Percentiles rank a stretch among this genome's conserved stretches.
These are phyloP conservation scores for Fraxinus dipetala DNA, from an alignment of 305 asterid genomes.

Conservation along the genomic window DNA sequence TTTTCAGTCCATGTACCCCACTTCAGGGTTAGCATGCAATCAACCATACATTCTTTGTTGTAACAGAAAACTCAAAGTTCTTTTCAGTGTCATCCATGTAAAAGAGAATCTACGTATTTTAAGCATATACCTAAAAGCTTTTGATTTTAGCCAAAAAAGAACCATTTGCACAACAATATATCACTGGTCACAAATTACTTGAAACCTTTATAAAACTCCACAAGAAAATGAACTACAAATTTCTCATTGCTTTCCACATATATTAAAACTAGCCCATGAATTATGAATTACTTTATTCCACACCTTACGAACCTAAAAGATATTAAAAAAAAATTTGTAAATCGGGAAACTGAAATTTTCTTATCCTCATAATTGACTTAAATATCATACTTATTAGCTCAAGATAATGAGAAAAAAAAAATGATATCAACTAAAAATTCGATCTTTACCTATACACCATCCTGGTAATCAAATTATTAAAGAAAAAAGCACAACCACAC, in stretches of 20 bases:
- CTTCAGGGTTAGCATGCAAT: neutral
- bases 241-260: neutral
- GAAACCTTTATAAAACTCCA: neutral
- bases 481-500: neutral
- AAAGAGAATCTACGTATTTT: neutral
- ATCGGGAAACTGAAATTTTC: neutral
- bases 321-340: neutral
- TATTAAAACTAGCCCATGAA: neutral
- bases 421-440: neutral
- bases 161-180: neutral
- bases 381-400: neutral
- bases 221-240: neutral
- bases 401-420: neutral
- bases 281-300: neutral
- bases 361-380: neutral
- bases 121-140: neutral
- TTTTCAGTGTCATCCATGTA: neutral
- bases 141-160: neutral
- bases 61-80: neutral
- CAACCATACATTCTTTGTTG: neutral
- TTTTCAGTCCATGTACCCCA: neutral
- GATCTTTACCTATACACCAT: neutral
- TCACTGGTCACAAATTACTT: neutral
- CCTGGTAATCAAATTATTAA: neutral
- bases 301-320: neutral